Percentiles rank a stretch among this genome's conserved stretches.
These are phyloP conservation scores for Grigorovia humatica DNA, from an alignment of 805 yeast genomes.

Conservation along the genomic window DNA sequence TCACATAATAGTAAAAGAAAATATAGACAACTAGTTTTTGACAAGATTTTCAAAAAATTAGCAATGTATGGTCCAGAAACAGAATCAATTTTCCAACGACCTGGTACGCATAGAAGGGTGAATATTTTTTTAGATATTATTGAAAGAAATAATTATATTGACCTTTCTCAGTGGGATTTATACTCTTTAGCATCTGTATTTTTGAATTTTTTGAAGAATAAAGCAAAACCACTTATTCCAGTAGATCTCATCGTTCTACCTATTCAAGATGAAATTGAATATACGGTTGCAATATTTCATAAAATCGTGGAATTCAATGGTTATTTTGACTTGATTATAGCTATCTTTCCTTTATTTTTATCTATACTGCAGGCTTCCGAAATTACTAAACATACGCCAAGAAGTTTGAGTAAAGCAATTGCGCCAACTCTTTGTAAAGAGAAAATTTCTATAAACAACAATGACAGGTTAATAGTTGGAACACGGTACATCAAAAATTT, in stretches of 20 bases:
- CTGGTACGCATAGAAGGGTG: constrained; percentile 41
- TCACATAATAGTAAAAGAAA: constrained; percentile 23
- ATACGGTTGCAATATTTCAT: constrained; percentile 32
- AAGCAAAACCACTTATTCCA: constrained; percentile 47
- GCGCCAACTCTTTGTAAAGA: constrained; percentile 50
- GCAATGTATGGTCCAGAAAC: constrained; percentile 33
- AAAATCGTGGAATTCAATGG: constrained; percentile 27
- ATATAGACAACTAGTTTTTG: constrained; percentile 35
- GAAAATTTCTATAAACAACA: constrained; percentile 31
- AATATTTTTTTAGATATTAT: constrained; percentile 40
- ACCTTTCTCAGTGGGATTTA: constrained; percentile 57
- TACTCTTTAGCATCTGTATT: constrained; percentile 34
- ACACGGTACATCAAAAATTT: constrained; percentile 44
- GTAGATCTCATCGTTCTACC: constrained; percentile 42
- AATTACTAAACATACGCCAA: constrained; percentile 34
- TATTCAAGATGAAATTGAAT: constrained; percentile 37
- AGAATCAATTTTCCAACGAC: constrained; percentile 44
- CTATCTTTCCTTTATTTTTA: constrained; percentile 39
- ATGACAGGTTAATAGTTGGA: constrained; percentile 41
- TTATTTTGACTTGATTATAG: constrained; percentile 27
- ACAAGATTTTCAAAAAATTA: constrained; percentile 42
- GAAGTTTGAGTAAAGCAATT: constrained; percentile 34
- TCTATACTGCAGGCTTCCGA: constrained; percentile 30
- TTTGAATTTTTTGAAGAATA: constrained; percentile 38
- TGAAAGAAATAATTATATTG: constrained; percentile 44